A percentile compares a stretch with the other conserved stretches of the same genome.
These are phyloP conservation scores for Carex arenaria DNA, from an alignment of 202 grass and related monocot genomes.

Conservation along the genomic window DNA sequence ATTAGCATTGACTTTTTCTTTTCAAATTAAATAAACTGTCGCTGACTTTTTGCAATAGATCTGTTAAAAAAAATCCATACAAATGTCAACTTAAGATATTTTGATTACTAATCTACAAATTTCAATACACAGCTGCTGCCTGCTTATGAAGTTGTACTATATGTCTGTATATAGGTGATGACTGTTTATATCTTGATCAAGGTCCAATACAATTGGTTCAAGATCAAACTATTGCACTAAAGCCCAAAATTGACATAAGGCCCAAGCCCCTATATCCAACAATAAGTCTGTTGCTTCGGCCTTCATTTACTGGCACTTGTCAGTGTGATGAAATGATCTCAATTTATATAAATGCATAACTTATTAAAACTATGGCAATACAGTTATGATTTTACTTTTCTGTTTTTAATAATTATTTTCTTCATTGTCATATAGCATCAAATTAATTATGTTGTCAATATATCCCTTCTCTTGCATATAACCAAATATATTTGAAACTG, in stretches of 20 bases:
- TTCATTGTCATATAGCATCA: background rate
- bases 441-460: background rate
- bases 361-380: too few species aligned
- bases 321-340: too few species aligned
- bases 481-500: background rate
- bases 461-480: background rate
- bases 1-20: background rate
- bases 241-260: background rate
- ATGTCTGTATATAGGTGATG: background rate
- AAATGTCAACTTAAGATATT: background rate
- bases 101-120: background rate
- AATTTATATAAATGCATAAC: too few species aligned
- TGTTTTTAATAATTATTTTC: background rate
- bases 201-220: background rate
- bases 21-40: background rate
- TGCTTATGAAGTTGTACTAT: background rate
- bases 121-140: background rate
- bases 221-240: background rate
- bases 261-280: background rate
- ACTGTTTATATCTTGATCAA: background rate
- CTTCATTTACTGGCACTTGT: background rate
- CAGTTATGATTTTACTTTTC: too few species aligned
- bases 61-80: background rate
- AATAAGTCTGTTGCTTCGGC: background rate
- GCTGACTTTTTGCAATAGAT: background rate